Evolutionary conservation across 768 basidiomycete species (phyloP).

Genomic region (Hygrocybe punicea): DNA sequence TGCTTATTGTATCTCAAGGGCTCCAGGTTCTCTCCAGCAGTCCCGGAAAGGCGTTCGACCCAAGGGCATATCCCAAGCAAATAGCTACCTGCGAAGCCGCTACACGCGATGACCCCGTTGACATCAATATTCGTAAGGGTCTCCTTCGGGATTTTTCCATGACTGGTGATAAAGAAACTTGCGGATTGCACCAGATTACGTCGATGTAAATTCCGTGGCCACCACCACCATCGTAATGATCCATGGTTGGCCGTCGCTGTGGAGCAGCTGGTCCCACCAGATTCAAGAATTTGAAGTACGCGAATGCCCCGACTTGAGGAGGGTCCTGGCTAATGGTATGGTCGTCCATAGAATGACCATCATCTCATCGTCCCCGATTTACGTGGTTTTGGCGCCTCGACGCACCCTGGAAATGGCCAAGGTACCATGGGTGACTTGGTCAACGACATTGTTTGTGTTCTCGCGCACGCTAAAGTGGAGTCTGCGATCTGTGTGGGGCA

Average conservation of each 20-base stretch:
- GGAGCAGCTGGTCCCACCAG: slow-evolving; percentile 73
- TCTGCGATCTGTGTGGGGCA: slow-evolving; percentile 65
- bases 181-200: slow-evolving; percentile 46
- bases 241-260: slow-evolving; percentile 77
- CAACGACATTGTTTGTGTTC: slow-evolving; percentile 60
- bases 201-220: slow-evolving; percentile 56
- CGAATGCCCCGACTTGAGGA: neutral
- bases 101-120: slow-evolving; percentile 36
- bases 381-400: slow-evolving; percentile 68
- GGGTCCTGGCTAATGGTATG: neutral
- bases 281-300: slow-evolving; percentile 61
- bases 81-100: slow-evolving; percentile 41
- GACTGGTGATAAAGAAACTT: neutral
- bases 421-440: slow-evolving; percentile 60
- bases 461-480: slow-evolving; percentile 47
- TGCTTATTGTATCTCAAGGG: neutral
- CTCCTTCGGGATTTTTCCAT: neutral
- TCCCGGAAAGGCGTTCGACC: slow-evolving; percentile 32
- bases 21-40: neutral
- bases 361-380: slow-evolving; percentile 59
- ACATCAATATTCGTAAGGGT: slow-evolving; percentile 47
- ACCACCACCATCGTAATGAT: slow-evolving; percentile 59
- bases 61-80: slow-evolving; percentile 33
- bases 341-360: slow-evolving; percentile 48
- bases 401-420: slow-evolving; percentile 59